These are phyloP conservation scores for Colletotrichum lindemuthianum DNA, from an alignment of 2,329 filamentous ascomycete genomes.

Conservation along the genomic window DNA sequence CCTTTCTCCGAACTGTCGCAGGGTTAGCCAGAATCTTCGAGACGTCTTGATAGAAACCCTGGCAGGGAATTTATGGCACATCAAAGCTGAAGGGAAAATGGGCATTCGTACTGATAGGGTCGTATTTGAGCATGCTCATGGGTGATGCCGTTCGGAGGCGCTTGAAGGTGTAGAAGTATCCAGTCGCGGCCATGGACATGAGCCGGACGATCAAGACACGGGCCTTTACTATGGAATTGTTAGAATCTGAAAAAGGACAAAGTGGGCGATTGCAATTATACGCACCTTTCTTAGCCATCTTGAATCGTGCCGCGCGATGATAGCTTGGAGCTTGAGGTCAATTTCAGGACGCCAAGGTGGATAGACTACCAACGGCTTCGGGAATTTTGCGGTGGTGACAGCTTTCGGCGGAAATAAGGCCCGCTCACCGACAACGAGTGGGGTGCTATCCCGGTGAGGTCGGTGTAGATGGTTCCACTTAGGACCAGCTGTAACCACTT, in stretches of 20 bases:
- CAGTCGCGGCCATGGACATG: constrained; percentile 98
- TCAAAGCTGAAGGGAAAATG: neutral
- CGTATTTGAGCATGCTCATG: constrained; percentile 98
- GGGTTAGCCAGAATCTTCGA: constrained; percentile 9
- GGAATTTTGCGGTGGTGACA: constrained; percentile 28
- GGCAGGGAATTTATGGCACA: neutral
- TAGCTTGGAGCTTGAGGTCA: constrained; percentile 34
- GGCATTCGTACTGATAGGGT: constrained; percentile 80
- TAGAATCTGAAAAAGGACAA: neutral
- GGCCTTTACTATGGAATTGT: constrained; percentile 74
- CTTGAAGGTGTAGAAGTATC: constrained; percentile 93
- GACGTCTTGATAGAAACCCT: neutral
- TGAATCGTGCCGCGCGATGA: constrained; percentile 20
- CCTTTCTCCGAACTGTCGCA: constrained; percentile 84
- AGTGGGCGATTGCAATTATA: neutral
- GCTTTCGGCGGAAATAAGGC: constrained; percentile 28
- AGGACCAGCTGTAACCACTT: neutral
- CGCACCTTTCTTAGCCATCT: constrained; percentile 37
- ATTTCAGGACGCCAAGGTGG: constrained; percentile 40
- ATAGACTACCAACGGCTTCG: neutral
- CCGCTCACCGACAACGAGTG: constrained; percentile 32
- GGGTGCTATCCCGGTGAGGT: neutral
- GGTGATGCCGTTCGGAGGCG: constrained; percentile 84
- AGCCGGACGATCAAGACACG: constrained; percentile 93
- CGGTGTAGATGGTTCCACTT: neutral